phyloP scores from a whole-genome alignment of 2,329 filamentous ascomycete genomes.

The Sporothrix luriei region DNA sequence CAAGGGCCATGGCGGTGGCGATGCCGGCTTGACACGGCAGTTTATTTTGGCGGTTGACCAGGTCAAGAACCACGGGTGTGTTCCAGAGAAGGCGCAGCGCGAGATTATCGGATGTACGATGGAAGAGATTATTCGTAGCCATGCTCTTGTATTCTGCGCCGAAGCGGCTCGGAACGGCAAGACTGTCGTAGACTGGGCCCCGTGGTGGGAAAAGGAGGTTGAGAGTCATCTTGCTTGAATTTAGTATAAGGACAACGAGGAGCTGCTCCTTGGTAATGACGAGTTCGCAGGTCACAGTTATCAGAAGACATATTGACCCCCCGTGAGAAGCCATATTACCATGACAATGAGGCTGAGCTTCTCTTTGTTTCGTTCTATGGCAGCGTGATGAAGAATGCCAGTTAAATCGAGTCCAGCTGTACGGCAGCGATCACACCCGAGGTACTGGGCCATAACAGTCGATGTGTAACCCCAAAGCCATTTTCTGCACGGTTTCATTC shows the following conservation, averaged over 20 bases:
- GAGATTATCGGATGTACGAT: conserved; percentile 78
- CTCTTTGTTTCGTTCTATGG: not conserved
- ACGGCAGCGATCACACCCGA: no score
- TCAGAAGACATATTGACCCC: not conserved
- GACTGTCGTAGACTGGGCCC: conserved; percentile 71
- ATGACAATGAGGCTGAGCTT: not conserved
- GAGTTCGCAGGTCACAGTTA: not conserved
- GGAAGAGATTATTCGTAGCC: conserved; percentile 85
- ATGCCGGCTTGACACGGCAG: conserved; percentile 75
- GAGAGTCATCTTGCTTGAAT: conserved; percentile 33
- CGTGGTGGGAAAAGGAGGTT: conserved; percentile 71
- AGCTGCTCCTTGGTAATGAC: not conserved
- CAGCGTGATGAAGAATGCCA: no score
- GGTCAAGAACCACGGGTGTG: conserved; percentile 71
- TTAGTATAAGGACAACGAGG: not conserved
- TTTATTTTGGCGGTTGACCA: conserved; percentile 81
- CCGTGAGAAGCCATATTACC: not conserved
- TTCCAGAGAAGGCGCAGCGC: conserved; percentile 70
- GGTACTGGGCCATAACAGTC: no score
- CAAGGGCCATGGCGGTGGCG: conserved; percentile 72
- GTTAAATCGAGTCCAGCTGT: no score
- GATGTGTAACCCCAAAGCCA: no score
- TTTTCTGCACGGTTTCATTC: no score
- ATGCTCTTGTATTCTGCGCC: conserved; percentile 91
- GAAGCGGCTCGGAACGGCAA: conserved; percentile 76